These are phyloP conservation scores for Musa schizocarpa DNA, from an alignment of 176 grass and related monocot genomes.

Conservation along the genomic window DNA sequence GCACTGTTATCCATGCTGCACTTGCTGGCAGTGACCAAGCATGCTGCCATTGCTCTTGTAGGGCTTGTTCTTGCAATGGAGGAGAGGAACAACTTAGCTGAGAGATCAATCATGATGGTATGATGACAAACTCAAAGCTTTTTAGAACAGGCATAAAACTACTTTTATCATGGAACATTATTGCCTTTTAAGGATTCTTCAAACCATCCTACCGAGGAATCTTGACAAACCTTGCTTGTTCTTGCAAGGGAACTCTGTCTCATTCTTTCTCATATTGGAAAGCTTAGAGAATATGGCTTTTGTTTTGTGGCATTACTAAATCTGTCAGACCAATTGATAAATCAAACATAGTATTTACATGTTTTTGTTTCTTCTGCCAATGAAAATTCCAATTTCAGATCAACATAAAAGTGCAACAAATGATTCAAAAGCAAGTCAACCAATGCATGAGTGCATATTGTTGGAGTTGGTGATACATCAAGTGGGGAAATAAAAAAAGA, in stretches of 20 bases:
- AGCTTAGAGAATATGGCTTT: background rate
- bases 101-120: background rate
- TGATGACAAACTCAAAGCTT: background rate
- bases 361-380: no score
- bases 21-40: no score
- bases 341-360: no score
- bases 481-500: no score
- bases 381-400: no score
- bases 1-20: background rate
- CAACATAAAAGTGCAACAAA: no score
- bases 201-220: background rate
- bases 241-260: background rate
- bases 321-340: background rate
- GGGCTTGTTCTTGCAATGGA: background rate
- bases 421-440: no score
- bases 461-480: no score
- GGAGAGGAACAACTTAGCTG: background rate
- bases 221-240: background rate
- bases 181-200: background rate
- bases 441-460: no score
- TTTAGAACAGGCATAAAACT: background rate
- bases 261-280: background rate
- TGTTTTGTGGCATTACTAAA: slow-evolving; percentile 1
- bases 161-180: background rate
- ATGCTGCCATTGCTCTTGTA: background rate